Conservation (phyloP, 768 basidiomycete genomes). For the Trametes elegans region DNA sequence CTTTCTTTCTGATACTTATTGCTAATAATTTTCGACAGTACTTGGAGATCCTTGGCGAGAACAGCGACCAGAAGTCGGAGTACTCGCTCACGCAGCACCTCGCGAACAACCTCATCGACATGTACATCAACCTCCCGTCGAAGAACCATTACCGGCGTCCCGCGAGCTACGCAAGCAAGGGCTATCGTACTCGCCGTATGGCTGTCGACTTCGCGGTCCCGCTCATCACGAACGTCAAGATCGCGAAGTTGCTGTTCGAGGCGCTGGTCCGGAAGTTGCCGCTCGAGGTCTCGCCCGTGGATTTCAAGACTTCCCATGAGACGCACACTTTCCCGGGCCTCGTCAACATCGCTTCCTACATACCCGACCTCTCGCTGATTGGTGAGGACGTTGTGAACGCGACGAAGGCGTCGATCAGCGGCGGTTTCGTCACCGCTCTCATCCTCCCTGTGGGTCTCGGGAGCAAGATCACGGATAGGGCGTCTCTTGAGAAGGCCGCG, state of each 20-base stretch:
- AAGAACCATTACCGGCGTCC: constrained; percentile 97
- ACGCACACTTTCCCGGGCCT: constrained; percentile 92
- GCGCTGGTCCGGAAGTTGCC: constrained; percentile 89
- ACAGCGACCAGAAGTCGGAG: constrained; percentile 87
- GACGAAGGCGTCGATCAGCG: constrained; percentile 80
- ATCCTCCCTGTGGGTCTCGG: constrained; percentile 70
- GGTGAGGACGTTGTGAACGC: constrained; percentile 63
- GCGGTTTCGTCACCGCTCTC: constrained; percentile 86
- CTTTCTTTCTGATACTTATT: not conserved
- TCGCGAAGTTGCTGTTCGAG: constrained; percentile 94
- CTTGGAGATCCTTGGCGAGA: constrained; percentile 82
- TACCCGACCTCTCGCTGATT: constrained; percentile 62
- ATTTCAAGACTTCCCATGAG: constrained; percentile 91
- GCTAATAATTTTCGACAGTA: constrained; percentile 47
- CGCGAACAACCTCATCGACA: constrained; percentile 95
- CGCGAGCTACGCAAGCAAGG: constrained; percentile 95
- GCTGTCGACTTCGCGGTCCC: constrained; percentile 98
- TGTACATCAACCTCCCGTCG: constrained; percentile 99
- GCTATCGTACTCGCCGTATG: constrained; percentile 96
- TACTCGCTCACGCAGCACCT: constrained; percentile 97
- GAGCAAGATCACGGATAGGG: constrained; percentile 63
- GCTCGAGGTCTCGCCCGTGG: constrained; percentile 84
- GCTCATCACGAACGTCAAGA: constrained; percentile 97
- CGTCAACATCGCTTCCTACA: constrained; percentile 84
- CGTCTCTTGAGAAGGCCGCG: constrained; percentile 67